phyloP scores from a whole-genome alignment of 1,284 basidiomycete species.

The Violaceomyces palustris region DNA sequence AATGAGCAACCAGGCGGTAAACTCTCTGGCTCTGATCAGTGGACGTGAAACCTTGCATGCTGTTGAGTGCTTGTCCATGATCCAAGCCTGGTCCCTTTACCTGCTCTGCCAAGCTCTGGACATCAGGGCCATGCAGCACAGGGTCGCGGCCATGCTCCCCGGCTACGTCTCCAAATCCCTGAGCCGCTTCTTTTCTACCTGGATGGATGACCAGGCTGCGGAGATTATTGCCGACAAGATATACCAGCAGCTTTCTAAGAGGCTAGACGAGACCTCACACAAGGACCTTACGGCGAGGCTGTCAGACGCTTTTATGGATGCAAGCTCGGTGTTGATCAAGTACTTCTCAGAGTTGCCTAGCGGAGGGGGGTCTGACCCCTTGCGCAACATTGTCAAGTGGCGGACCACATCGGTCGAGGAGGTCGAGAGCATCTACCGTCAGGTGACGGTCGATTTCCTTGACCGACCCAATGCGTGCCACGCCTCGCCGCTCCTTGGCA shows the following conservation, averaged over 20 bases:
- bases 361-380: slow-evolving; percentile 40
- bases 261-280: slow-evolving; percentile 41
- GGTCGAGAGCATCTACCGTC: slow-evolving; percentile 29
- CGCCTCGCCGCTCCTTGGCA: slow-evolving; percentile 34
- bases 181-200: slow-evolving; percentile 31
- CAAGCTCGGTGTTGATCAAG: slow-evolving; percentile 32
- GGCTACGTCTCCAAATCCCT: slow-evolving; percentile 21
- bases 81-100: slow-evolving; percentile 45
- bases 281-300: slow-evolving; percentile 35
- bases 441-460: slow-evolving; percentile 35
- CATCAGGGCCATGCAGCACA: slow-evolving; percentile 39
- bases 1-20: slow-evolving; percentile 43
- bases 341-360: slow-evolving; percentile 41
- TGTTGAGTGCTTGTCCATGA: slow-evolving; percentile 35
- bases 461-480: slow-evolving; percentile 39
- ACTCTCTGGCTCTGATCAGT: slow-evolving; percentile 37
- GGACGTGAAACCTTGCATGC: slow-evolving; percentile 35
- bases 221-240: slow-evolving; percentile 20
- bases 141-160: slow-evolving; percentile 22
- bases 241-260: slow-evolving; percentile 26
- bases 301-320: slow-evolving; percentile 37
- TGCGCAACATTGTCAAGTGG: slow-evolving; percentile 44
- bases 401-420: slow-evolving; percentile 28
- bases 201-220: slow-evolving; percentile 37
- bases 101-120: slow-evolving; percentile 45